Conservation (phyloP, 805 yeast genomes). For the Debaryomyces prosopidis region DNA sequence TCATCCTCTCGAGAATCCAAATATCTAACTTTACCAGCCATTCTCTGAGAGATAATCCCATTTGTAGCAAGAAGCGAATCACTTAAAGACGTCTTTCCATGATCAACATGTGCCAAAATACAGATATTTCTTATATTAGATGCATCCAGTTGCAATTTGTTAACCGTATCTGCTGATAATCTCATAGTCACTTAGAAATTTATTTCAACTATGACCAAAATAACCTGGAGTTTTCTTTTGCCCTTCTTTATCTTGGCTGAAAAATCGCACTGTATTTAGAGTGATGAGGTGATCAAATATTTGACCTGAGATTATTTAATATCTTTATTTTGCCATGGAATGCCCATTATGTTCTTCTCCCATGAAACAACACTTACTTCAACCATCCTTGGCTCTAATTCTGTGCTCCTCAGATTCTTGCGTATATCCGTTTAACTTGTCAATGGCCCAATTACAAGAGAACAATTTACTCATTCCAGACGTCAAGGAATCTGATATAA, state of each 20-base stretch:
- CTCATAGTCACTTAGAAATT: slow-evolving; percentile 35
- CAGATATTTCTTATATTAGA: slow-evolving; percentile 82
- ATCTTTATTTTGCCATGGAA: slow-evolving; percentile 11
- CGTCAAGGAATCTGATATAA: slow-evolving; percentile 23
- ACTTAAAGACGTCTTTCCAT: slow-evolving; percentile 93
- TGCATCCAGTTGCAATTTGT: slow-evolving; percentile 68
- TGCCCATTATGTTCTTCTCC: slow-evolving; percentile 30
- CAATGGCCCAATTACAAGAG: slow-evolving; percentile 26
- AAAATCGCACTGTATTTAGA: background rate
- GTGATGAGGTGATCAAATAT: background rate
- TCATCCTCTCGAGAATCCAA: slow-evolving; percentile 95
- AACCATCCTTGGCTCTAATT: slow-evolving; percentile 24
- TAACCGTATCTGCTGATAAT: slow-evolving; percentile 63
- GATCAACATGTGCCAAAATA: slow-evolving; percentile 97
- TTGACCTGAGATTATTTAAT: background rate
- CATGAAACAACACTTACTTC: slow-evolving; percentile 26
- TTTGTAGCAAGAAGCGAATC: slow-evolving; percentile 92
- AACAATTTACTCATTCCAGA: slow-evolving; percentile 19
- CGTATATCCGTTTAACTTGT: slow-evolving; percentile 33
- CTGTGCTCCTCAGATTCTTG: slow-evolving; percentile 30
- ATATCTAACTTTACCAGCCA: slow-evolving; percentile 94
- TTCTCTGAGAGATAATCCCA: slow-evolving; percentile 90
- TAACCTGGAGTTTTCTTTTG: background rate
- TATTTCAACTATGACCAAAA: background rate
- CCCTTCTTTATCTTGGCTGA: background rate